These are phyloP conservation scores for Sordariomycetes sp. DNA, from an alignment of 2,329 filamentous ascomycete genomes.

Conservation along the genomic window DNA sequence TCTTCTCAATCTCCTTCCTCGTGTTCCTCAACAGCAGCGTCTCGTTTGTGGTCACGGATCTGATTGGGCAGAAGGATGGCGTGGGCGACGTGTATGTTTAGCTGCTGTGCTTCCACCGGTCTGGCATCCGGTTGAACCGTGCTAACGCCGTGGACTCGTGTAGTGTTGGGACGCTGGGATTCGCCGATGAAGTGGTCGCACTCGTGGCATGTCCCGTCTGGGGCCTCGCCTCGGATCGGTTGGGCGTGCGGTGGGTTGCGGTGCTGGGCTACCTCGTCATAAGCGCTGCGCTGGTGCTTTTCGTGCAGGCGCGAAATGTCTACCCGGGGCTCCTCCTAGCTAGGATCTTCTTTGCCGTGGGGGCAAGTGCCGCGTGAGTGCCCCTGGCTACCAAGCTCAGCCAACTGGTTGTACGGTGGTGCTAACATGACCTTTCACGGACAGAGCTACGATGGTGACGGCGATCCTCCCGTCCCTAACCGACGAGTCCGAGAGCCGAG, in stretches of 20 bases:
- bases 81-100: constrained; percentile 54
- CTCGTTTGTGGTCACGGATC: constrained; percentile 76
- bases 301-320: constrained; percentile 78
- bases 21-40: constrained; percentile 81
- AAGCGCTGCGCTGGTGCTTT: constrained; percentile 62
- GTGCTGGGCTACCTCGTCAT: constrained; percentile 77
- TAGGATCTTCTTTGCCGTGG: constrained; percentile 78
- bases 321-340: constrained; percentile 83
- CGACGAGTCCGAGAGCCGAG: constrained; percentile 28
- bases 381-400: constrained; percentile 4
- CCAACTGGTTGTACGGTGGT: not conserved
- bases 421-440: not conserved
- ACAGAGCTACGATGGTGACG: constrained; percentile 85
- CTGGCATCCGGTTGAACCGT: too few relatives aligned
- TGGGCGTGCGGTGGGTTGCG: constrained; percentile 63
- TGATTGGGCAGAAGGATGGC: constrained; percentile 61
- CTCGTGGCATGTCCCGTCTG: constrained; percentile 71
- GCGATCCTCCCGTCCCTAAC: constrained; percentile 73
- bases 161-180: constrained; percentile 67
- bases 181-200: constrained; percentile 74
- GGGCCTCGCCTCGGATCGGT: constrained; percentile 67
- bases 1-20: constrained; percentile 82
- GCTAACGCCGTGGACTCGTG: not conserved
- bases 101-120: not conserved
- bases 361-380: constrained; percentile 73